Evolutionary conservation across 257 asterid species (phyloP).

Genomic region (Jacaranda mimosifolia): DNA sequence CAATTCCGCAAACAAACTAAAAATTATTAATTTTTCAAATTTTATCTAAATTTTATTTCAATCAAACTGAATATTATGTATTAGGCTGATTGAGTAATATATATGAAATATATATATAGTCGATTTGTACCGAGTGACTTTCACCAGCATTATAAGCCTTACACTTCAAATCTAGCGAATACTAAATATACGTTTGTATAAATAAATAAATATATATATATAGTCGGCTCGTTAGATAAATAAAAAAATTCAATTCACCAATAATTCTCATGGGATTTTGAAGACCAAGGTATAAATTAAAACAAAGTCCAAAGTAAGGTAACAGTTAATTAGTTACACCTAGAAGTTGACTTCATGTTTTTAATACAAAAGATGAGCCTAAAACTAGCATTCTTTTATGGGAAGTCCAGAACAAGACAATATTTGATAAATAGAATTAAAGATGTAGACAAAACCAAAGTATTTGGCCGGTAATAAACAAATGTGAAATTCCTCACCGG

Average conservation of each 20-base stretch:
- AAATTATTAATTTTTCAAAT: too few species aligned
- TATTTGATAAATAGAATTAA: too few species aligned
- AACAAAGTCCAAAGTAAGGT: background rate
- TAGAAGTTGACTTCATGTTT: constrained; percentile 22
- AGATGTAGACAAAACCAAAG: constrained; percentile 12
- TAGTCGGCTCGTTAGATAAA: constrained; percentile 1
- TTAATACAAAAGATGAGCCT: background rate
- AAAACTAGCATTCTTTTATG: background rate
- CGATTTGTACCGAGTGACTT: too few species aligned
- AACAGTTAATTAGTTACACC: constrained; percentile 23
- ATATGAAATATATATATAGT: too few species aligned
- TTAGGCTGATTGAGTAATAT: too few species aligned
- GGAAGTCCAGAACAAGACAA: background rate
- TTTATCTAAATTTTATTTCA: too few species aligned
- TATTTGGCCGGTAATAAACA: constrained; percentile 31
- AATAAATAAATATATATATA: background rate
- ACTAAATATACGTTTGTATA: too few species aligned
- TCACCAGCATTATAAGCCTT: too few species aligned
- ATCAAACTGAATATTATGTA: too few species aligned
- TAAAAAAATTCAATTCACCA: background rate
- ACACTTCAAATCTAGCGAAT: too few species aligned
- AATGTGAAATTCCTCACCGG: background rate
- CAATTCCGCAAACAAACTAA: too few species aligned
- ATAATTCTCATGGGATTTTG: constrained; percentile 23
- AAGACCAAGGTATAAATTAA: background rate